Conservation (phyloP, 306 rosid species). For the Vigna radiata region DNA sequence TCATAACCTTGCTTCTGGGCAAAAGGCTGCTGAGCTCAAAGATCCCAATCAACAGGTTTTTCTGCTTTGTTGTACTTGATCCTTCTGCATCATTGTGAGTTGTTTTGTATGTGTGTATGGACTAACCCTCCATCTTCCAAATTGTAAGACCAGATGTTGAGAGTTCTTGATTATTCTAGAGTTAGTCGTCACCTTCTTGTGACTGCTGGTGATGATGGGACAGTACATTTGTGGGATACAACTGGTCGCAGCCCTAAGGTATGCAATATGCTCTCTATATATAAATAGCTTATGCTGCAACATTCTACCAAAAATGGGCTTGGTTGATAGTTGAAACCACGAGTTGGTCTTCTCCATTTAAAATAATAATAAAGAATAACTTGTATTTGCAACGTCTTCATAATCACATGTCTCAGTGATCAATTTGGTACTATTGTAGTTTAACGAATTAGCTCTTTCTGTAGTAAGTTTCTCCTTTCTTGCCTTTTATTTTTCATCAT, state of each 20-base stretch:
- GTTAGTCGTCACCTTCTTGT: constrained; percentile 89
- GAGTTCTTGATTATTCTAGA: constrained; percentile 98
- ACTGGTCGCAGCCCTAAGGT: constrained; percentile 98
- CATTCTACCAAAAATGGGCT: constrained; percentile 1
- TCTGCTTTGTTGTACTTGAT: constrained; percentile 47
- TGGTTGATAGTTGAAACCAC: constrained; percentile 32
- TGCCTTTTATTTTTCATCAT: constrained; percentile 15
- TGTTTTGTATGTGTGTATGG: constrained; percentile 49
- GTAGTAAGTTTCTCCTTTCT: constrained; percentile 28
- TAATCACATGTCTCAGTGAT: constrained; percentile 8
- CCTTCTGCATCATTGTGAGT: constrained; percentile 34
- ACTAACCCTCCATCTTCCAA: constrained; percentile 64
- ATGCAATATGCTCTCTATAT: constrained; percentile 31
- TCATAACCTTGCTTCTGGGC: constrained; percentile 97
- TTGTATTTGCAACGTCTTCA: constrained; percentile 27
- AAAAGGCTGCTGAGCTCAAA: constrained; percentile 91
- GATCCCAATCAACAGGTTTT: constrained; percentile 96
- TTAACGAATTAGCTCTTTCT: constrained; percentile 11
- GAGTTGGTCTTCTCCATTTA: constrained; percentile 28
- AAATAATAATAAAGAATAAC: constrained; percentile 20
- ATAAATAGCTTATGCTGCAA: constrained; percentile 2
- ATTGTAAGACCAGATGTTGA: constrained; percentile 94
- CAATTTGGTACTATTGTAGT: constrained; percentile 30
- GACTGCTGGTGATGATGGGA: constrained; percentile 98
- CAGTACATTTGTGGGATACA: constrained; percentile 96